phyloP scores from a whole-genome alignment of 352 stramenopile species.

The Pythium rishiriense region DNA sequence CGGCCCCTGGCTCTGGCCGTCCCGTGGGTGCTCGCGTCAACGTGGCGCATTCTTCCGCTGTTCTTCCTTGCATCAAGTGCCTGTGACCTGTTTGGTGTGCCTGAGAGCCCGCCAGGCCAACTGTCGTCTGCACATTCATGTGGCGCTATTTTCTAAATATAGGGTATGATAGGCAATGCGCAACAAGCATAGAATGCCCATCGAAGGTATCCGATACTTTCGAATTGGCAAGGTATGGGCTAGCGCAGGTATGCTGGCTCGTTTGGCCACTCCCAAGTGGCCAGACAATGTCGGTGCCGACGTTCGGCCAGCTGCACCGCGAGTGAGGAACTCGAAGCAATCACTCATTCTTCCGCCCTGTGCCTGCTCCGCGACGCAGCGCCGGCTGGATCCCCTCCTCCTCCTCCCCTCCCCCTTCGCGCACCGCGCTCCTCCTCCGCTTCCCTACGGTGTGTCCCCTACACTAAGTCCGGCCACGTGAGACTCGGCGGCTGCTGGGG shows the following conservation, averaged over 20 bases:
- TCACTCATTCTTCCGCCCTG: not conserved
- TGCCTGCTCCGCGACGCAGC: not conserved
- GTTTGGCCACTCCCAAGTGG: conserved; percentile 4
- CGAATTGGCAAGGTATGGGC: not conserved
- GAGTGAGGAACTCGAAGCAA: not conserved
- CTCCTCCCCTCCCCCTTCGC: not conserved
- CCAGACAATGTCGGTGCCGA: conserved; percentile 9
- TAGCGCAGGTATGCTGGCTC: not conserved
- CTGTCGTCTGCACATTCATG: not conserved
- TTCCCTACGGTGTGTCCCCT: not conserved
- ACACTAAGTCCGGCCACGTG: not conserved
- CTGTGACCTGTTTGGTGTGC: not conserved
- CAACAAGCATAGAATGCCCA: not conserved
- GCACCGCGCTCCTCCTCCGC: not conserved
- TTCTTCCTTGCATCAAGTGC: not conserved
- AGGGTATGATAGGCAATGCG: not conserved
- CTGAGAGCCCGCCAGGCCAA: conserved; percentile 1
- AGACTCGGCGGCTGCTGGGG: not conserved
- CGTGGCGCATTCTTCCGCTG: not conserved
- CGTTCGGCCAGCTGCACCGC: conserved; percentile 1
- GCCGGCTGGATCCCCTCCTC: conserved; percentile 4
- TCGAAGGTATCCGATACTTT: not conserved
- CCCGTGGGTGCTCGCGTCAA: not conserved
- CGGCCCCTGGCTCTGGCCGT: not conserved
- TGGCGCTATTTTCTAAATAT: not conserved